Evolutionary conservation across 441 rosid species (phyloP), one percentile per base, ranked within the genome.

Genomic region (Pelargonium fulgidum): DNA sequence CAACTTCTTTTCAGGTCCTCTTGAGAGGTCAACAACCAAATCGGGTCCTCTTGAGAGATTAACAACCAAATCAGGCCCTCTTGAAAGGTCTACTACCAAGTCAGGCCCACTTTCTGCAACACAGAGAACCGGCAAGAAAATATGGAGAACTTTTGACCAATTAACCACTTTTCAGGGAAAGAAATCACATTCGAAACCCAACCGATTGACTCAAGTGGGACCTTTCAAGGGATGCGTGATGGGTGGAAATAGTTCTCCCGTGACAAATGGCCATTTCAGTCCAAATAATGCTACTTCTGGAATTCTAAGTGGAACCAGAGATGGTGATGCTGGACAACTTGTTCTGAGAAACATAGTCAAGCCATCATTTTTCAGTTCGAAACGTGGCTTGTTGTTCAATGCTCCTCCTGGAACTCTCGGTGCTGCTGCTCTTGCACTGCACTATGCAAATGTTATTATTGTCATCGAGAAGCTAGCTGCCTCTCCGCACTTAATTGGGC

Each of bases 401-500:
- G 87, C 97, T 77, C 85, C 85, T 33, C 93, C 93, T 12, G 87
- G 84, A 59, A 85, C 96, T 64, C 94, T 94, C 13, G 96, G 98
- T 47, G 87, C 85, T 70, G 85, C 93, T 77, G 96, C 96, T 83
- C 81, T 94, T 67, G 92, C 98, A 12, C 80, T 92, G 75, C 99
- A 92, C 78, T 94, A 92, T 66, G 98, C 99, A 13, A 94, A 94
- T 75, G 93, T 92, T 47, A 92, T 94, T 65, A 81, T 87, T 65
- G 86, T 92, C 63, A 87, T 92, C n/a, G 98, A 94, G 84, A 92
- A 92, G 77, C 85, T 94, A 24, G 91, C 81, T 44, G 87, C 90
- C 45, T 87, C 97, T 73, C 98, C 97, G 73, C 97, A 92, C 80
- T 83, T 94, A 84, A 89, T 94, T 69, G 91, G 99, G 17, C 87